Evolutionary conservation across 164 flowering plant species (phyloP), one percentile per base, ranked within the genome.

Genomic region (Litsea cubeba): DNA sequence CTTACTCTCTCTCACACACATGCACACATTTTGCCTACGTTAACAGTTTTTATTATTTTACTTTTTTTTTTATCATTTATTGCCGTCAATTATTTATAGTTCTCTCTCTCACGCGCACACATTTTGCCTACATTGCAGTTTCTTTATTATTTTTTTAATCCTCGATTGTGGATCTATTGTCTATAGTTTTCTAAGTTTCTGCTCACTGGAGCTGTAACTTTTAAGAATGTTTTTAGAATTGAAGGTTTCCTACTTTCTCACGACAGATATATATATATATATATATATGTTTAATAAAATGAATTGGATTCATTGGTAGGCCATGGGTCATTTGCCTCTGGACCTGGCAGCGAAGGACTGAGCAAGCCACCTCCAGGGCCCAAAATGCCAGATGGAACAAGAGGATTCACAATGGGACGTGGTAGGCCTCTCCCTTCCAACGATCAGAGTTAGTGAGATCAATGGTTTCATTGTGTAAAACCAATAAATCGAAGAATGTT

Each of bases 331-430:
- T 68, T 76, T 5, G 50, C 71, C 23, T 73, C 80, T 30, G 74
- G 73, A 64, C 79, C 81, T 74, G 78, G 63, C 3, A n/a, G 18
- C 73, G 92, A 88, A 84, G 69, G 79, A 18, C 70, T 83, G 24
- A 87, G 28, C 69, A 81, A 90, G 81, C 97, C 93, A 50, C 96
- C 96, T 62, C 96, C 94, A 2, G 93, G 94, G 25, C 98, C 98
- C 28, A 88, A 76, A 83, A 94, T 94, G 97, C 98, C 97, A 14
- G 97, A 94, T 81, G 98, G 98, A 69, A 90, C 96, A 6, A 81
- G 91, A 69, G 97, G 98, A 70, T 93, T 93, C 79, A 80, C 97
- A 1, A 79, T 90, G 90, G 98, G 98, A 18, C 94, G 98, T 46
- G 98, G 98, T 57, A 85, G 88, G 46, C 88, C 93, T 75, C 83